Base-by-base conservation (phyloP, 2,329 filamentous ascomycete genomes). In the Penicillium sp. region DNA sequence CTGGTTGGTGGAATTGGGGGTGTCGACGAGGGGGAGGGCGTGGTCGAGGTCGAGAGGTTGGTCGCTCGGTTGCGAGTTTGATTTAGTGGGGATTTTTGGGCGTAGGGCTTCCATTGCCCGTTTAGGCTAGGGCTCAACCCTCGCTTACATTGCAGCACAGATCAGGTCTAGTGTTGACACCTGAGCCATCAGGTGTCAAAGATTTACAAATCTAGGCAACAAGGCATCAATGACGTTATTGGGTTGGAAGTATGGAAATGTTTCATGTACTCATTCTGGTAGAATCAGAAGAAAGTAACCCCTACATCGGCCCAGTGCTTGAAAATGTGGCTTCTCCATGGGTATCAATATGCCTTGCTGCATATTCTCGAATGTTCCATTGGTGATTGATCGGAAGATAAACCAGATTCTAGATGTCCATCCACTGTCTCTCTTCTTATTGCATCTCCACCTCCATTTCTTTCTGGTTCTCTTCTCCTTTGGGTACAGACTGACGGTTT, bases 381-480 rank as follows among this genome's bases (percentile, higher is more conserved):
- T 41, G 35, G 22, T 42, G n/a, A 44, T n/a, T 40, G 8, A 18
- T 47, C 22, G 15, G 7, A 18, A 46, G 23, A n/a, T 51, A 37
- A 23, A 20, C 22, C 45, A 53, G 22, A 40, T 40, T 27, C 35
- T 31, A 15, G 8, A 27, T 26, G 15, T 46, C 41, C 35, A 33
- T 23, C 48, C 4, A 46, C 37, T 29, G 33, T 42, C 15, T n/a
- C 33, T 43, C 43, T 23, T 52, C 31, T 73, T 59, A 81, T 63
- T 79, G 76, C 79, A 82, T 80, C 64, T 82, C 80, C 35, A 82
- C 74, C 56, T 79, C 78, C 72, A 81, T 71, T 51, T 73, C 70
- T 50, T 62, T 43, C 29, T 37, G 59, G 47, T 59, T 58, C 49
- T 62, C 63, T 44, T 63, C 61, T 33, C 64, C 67, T 29, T 62